A percentile compares a stretch with the other conserved stretches of the same genome.
Evolutionary conservation across 768 basidiomycete genomes (phyloP).

Genomic region (Boletellus emodensis): DNA sequence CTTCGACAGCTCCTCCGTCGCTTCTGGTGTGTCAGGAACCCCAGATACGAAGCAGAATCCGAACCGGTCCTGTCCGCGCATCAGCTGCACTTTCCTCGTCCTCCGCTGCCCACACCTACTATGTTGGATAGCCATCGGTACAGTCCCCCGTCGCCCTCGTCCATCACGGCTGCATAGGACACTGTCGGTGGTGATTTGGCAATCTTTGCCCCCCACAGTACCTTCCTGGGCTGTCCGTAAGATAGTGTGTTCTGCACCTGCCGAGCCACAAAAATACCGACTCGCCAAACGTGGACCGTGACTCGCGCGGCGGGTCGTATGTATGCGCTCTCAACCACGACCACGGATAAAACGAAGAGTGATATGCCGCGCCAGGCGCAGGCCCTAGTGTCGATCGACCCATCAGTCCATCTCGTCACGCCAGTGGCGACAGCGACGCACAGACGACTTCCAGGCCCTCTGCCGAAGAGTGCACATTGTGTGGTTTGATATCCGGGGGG

Average conservation of each 20-base stretch:
- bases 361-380: slow-evolving; percentile 39
- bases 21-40: slow-evolving; percentile 76
- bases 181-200: slow-evolving; percentile 70
- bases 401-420: background rate
- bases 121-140: slow-evolving; percentile 80
- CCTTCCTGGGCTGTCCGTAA: too few relatives aligned
- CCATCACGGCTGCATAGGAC: slow-evolving; percentile 70
- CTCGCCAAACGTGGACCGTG: slow-evolving; percentile 28
- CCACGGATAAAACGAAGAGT: slow-evolving; percentile 87
- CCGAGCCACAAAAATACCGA: too few relatives aligned
- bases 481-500: slow-evolving; percentile 66
- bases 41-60: slow-evolving; percentile 87
- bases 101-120: slow-evolving; percentile 40
- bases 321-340: slow-evolving; percentile 74
- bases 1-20: slow-evolving; percentile 72
- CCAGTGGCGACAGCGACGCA: slow-evolving; percentile 32
- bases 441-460: slow-evolving; percentile 76
- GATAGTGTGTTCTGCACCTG: too few relatives aligned
- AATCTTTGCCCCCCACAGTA: slow-evolving; percentile 81
- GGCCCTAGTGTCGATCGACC: slow-evolving; percentile 21
- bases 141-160: slow-evolving; percentile 56
- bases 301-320: slow-evolving; percentile 64
- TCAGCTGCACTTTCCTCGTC: slow-evolving; percentile 1
- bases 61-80: slow-evolving; percentile 60
- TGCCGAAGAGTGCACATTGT: slow-evolving; percentile 47